phyloP scores from a whole-genome alignment of 345 rosid species.

The Syzygium aromaticum region DNA sequence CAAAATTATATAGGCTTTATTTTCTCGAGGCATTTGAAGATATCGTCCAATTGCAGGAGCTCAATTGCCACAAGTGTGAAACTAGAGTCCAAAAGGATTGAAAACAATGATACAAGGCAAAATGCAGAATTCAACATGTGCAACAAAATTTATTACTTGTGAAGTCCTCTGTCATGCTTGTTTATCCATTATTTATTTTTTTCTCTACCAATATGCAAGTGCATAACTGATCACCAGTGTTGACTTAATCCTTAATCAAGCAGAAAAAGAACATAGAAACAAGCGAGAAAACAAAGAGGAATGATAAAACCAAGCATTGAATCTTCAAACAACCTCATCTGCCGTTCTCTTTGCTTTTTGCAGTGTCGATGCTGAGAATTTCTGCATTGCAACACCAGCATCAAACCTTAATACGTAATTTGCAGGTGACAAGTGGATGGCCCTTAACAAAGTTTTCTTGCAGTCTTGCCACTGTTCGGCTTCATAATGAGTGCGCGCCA shows the following conservation, averaged over 20 bases:
- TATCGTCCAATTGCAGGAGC: not conserved
- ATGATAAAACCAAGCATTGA: not conserved
- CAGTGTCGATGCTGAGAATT: constrained; percentile 89
- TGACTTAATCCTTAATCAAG: not conserved
- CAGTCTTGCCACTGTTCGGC: constrained; percentile 99
- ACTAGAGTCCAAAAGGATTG: not conserved
- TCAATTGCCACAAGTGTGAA: not conserved
- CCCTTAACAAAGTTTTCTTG: constrained; percentile 87
- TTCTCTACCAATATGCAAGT: not conserved
- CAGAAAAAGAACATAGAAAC: not conserved
- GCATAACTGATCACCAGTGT: not conserved
- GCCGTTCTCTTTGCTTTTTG: constrained; percentile 89
- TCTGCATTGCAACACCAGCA: constrained; percentile 98
- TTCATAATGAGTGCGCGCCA: constrained; percentile 96
- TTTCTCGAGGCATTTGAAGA: not conserved
- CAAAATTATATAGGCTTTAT: not conserved
- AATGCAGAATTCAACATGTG: not conserved
- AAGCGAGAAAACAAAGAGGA: not conserved
- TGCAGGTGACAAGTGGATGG: constrained; percentile 91
- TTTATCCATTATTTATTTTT: not conserved
- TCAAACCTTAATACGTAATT: constrained; percentile 90
- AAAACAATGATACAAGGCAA: not conserved
- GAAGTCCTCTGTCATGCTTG: not conserved
- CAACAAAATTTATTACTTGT: not conserved
- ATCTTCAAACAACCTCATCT: constrained; percentile 58